Evolutionary conservation across 1,284 basidiomycete genomes (phyloP), one percentile per base, ranked within the genome.

Genomic region (Macrocystidia cucumis): DNA sequence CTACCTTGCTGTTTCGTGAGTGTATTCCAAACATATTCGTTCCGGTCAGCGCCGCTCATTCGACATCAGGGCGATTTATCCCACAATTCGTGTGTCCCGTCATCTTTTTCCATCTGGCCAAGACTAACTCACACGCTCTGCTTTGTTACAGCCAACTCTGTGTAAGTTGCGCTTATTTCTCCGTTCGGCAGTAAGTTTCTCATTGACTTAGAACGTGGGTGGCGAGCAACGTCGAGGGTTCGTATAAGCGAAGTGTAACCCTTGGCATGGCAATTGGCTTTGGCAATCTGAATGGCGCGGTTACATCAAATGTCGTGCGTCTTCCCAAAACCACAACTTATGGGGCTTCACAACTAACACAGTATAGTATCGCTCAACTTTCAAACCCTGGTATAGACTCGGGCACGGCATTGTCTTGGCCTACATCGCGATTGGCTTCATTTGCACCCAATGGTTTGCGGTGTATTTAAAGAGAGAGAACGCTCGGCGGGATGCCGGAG

Each of bases 241-340:
- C 72, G 1, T 86, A 84, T 54, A 84, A 84, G 48, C 73, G 82
- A n/a, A 75, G 74, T 31, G 80, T 82, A 3, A 73, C 78, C 1
- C 63, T 84, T 7, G 83, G 65, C 1, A 73, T 81, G 68, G 72
- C 74, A 9, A 78, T 82, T 40, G 72, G 74, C 29, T 72, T 67
- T 49, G 78, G 77, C 4, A 79, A 80, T 46, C 52, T 80, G 26
- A 79, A 81, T 45, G 78, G 79, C 9, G 78, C 78, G 7, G 69
- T 82, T 11, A 72, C 72, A 24, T 74, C 77, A 5, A 82, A 81
- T 49, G 68, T 79, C 19, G 74, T 75, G 54, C 43, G 69, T 59
- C n/a, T 8, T 32, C 14, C n/a, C 32, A 5, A 19, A 19, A 28
- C 30, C 27, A 14, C 17, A n/a, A 22, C 16, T 12, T 25, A 21